Base-by-base conservation (phyloP, 257 asterid genomes). In the Rauvolfia tetraphylla region DNA sequence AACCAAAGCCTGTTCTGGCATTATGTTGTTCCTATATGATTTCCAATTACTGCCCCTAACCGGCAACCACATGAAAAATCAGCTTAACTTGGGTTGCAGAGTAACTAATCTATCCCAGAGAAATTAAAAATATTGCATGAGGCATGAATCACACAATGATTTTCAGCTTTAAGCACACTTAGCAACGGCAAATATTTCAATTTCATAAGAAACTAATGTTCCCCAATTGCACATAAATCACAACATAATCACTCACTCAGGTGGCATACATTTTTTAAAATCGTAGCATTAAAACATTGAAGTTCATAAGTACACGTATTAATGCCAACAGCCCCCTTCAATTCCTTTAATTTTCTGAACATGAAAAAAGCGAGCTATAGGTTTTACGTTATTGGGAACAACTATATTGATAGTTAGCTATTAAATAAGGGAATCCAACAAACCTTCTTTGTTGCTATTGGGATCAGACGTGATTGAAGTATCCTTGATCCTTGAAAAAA, bases 401-500 rank as follows among this genome's bases (percentile, higher is more conserved):
- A 20, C n/a, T 5, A 14, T 22, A 18, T 22, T 20, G 27, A 53
- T 53, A 53, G 3, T 18, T 53, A 22, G 4, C 25, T 53, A 7
- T 53, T 17, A 51, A 15, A 22, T 20, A 20, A 53, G 25, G 59
- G 59, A 22, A 53, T 53, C n/a, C 27, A 53, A 22, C 20, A 53
- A 22, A 53, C 59, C 25, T 53, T 49, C 56, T 49, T 17, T 17
- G 22, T 49, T 53, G n/a, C 20, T 53, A 53, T 22, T 53, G 59
- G 27, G 27, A 53, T 53, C 7, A 10, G n/a, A 53, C 9, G 27
- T 18, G 20, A 18, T 53, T 53, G 22, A 17, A 65, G 71, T 36
- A 38, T 65, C 18, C 46, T 63, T 65, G 71, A 65, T 65, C 71
- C 48, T 65, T 65, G 29, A 65, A 65, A 46, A 63, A 63, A 18